Percentiles rank a stretch among this genome's conserved stretches.
Evolutionary conservation across 495 filamentous ascomycete genomes (phyloP).

Genomic region (Penicillium pulvis): DNA sequence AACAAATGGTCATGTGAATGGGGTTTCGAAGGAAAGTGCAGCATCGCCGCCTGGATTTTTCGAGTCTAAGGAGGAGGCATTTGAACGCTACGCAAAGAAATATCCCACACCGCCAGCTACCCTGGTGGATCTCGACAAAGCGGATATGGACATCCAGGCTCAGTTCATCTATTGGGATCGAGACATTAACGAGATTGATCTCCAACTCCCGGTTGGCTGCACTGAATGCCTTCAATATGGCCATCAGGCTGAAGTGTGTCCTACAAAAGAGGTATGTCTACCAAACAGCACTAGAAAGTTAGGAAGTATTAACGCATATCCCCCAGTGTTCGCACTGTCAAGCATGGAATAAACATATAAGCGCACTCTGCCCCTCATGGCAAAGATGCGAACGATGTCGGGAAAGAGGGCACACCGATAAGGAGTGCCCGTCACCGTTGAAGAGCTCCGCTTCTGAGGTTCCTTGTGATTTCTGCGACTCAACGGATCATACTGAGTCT

Average conservation of each 20-base stretch:
- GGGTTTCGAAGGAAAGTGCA: neutral
- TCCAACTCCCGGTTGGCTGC: conserved; percentile 62
- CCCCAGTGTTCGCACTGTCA: conserved; percentile 44
- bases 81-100: conserved; percentile 35
- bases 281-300: neutral
- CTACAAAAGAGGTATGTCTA: conserved; percentile 42
- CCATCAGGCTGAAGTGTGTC: conserved; percentile 49
- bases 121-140: conserved; percentile 44
- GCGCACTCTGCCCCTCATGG: conserved; percentile 42
- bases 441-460: conserved; percentile 40
- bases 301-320: conserved; percentile 8
- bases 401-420: conserved; percentile 45
- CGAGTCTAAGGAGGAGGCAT: conserved; percentile 41
- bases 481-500: conserved; percentile 41
- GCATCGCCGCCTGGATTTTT: neutral
- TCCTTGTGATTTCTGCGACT: conserved; percentile 50
- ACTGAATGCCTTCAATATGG: conserved; percentile 48
- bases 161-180: conserved; percentile 55
- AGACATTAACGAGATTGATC: conserved; percentile 62
- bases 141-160: conserved; percentile 46
- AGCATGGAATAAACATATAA: conserved; percentile 42
- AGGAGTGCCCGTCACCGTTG: conserved; percentile 40
- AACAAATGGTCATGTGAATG: conserved; percentile 6
- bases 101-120: conserved; percentile 39
- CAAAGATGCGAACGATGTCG: conserved; percentile 49